phyloP scores from a whole-genome alignment of 306 rosid species.

The Dryas alaskensis region DNA sequence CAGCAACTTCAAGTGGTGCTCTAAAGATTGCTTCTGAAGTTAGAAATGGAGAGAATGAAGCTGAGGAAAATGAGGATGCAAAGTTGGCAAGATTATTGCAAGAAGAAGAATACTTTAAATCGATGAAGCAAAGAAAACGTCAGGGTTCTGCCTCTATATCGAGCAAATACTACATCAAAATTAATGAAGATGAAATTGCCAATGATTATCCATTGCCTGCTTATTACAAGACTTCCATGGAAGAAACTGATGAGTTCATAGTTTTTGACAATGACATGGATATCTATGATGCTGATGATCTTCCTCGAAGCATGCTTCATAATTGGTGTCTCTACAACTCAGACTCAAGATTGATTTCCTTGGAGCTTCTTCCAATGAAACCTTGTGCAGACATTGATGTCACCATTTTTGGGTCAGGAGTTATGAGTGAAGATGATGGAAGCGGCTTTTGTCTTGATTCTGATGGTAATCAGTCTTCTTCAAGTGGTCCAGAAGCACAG shows the following conservation, averaged over 20 bases:
- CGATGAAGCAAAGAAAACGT: slow-evolving; percentile 60
- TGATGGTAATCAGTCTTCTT: slow-evolving; percentile 59
- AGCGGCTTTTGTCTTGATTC: slow-evolving; percentile 77
- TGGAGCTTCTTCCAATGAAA: slow-evolving; percentile 98
- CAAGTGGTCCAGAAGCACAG: slow-evolving; percentile 46
- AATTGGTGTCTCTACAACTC: slow-evolving; percentile 88
- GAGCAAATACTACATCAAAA: slow-evolving; percentile 72
- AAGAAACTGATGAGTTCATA: slow-evolving; percentile 74
- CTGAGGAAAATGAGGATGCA: slow-evolving; percentile 64
- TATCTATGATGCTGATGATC: slow-evolving; percentile 53
- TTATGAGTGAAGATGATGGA: slow-evolving; percentile 85
- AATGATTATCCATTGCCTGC: slow-evolving; percentile 95
- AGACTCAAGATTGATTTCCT: slow-evolving; percentile 77
- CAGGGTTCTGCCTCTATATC: slow-evolving; percentile 38
- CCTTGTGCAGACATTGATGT: slow-evolving; percentile 92
- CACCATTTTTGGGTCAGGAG: slow-evolving; percentile 84
- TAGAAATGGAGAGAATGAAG: slow-evolving; percentile 35
- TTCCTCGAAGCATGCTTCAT: slow-evolving; percentile 81
- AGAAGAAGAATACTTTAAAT: slow-evolving; percentile 81
- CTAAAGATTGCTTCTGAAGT: slow-evolving; percentile 49
- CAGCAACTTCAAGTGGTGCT: slow-evolving; percentile 36
- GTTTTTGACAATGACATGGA: slow-evolving; percentile 58
- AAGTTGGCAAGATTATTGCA: slow-evolving; percentile 80
- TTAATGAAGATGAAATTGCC: slow-evolving; percentile 90
- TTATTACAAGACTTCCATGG: slow-evolving; percentile 61